Conservation (phyloP, 2,329 filamentous ascomycete genomes). For the Talaromyces amestolkiae region DNA sequence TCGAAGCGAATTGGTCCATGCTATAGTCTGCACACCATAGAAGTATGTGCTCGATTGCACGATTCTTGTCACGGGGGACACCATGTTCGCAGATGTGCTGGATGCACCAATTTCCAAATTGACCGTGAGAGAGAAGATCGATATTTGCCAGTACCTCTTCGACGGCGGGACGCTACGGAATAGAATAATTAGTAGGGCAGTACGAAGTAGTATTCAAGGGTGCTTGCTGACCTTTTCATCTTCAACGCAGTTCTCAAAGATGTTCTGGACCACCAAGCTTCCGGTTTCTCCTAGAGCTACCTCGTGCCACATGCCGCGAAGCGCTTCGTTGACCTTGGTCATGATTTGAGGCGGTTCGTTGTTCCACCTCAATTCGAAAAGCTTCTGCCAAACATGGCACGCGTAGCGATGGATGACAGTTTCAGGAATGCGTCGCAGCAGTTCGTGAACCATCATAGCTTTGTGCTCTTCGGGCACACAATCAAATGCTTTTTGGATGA, state of each 20-base stretch:
- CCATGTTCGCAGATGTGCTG: slow-evolving; percentile 99
- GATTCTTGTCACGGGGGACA: slow-evolving; percentile 81
- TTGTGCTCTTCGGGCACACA: slow-evolving; percentile 97
- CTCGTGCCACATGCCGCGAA: slow-evolving; percentile 97
- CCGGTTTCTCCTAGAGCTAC: slow-evolving; percentile 96
- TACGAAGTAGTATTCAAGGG: background rate
- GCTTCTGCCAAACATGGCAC: slow-evolving; percentile 99
- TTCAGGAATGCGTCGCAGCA: slow-evolving; percentile 91
- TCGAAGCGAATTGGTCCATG: slow-evolving; percentile 98
- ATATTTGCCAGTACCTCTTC: slow-evolving; percentile 94
- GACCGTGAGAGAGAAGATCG: slow-evolving; percentile 92
- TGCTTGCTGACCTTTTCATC: slow-evolving; percentile 78
- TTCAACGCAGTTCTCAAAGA: slow-evolving; percentile 98
- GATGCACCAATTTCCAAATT: slow-evolving; percentile 99
- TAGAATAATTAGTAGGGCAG: slow-evolving; percentile 22
- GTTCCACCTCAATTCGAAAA: slow-evolving; percentile 96
- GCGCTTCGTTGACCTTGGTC: slow-evolving; percentile 94
- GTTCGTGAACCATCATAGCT: slow-evolving; percentile 96
- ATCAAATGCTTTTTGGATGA: slow-evolving; percentile 98
- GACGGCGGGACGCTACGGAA: slow-evolving; percentile 81
- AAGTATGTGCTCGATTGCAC: slow-evolving; percentile 93
- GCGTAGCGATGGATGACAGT: slow-evolving; percentile 98
- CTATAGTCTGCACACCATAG: slow-evolving; percentile 93
- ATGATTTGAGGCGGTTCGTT: slow-evolving; percentile 96
- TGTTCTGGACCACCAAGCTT: slow-evolving; percentile 97